A percentile compares a stretch with the other conserved stretches of the same genome.
phyloP scores from a whole-genome alignment of 805 yeast species.

The Huiozyma sinensis region DNA sequence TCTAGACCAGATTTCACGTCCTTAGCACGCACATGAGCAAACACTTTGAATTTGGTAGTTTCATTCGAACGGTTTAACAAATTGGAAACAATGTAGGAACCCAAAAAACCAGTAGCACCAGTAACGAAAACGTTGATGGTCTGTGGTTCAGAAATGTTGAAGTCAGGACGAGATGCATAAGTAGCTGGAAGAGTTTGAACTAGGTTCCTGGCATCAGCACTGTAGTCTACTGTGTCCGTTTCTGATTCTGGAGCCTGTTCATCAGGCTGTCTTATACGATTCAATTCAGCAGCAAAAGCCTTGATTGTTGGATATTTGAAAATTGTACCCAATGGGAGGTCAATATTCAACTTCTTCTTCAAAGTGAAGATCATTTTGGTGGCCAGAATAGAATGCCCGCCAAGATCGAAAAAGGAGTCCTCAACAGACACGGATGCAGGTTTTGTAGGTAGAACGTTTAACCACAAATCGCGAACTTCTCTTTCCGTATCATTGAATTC shows the following conservation, averaged over 20 bases:
- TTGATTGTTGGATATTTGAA: constrained; percentile 83
- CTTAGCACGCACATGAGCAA: constrained; percentile 86
- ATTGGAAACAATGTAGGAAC: constrained; percentile 78
- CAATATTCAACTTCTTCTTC: constrained; percentile 65
- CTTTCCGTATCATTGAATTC: constrained; percentile 56
- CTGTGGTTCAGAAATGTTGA: constrained; percentile 20
- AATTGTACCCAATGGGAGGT: constrained; percentile 80
- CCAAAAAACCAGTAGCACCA: constrained; percentile 94
- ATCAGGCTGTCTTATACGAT: constrained; percentile 38
- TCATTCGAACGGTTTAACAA: constrained; percentile 45
- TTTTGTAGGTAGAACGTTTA: constrained; percentile 68
- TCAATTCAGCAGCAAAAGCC: constrained; percentile 66
- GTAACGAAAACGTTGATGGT: constrained; percentile 66
- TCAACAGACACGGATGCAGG: constrained; percentile 68
- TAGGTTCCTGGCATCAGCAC: constrained; percentile 59
- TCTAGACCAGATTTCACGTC: constrained; percentile 58
- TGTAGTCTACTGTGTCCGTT: constrained; percentile 36
- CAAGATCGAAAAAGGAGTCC: constrained; percentile 92
- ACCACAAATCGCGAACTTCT: constrained; percentile 73
- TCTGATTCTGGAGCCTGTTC: constrained; percentile 17
- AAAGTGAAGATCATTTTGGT: constrained; percentile 93
- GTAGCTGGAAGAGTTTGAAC: constrained; percentile 31
- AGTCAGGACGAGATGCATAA: constrained; percentile 35
- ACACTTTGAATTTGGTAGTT: constrained; percentile 41
- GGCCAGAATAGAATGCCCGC: constrained; percentile 96